Base-by-base conservation (phyloP, 2,329 filamentous ascomycete genomes). In the Neophaeococcomyces aloes region DNA sequence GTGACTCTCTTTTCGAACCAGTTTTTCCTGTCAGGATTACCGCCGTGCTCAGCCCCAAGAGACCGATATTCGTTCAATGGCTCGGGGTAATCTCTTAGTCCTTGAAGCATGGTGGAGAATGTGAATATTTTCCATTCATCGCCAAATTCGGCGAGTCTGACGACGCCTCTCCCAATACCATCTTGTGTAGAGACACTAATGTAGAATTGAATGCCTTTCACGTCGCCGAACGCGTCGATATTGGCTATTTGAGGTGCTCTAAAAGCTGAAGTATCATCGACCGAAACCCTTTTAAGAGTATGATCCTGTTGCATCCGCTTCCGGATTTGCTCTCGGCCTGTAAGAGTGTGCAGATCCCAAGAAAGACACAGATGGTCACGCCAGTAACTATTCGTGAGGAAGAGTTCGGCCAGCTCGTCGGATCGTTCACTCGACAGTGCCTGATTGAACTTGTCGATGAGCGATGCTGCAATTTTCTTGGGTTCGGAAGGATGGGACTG, bases 71-170 rank as follows among this genome's bases (percentile, higher is more conserved):
- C 54, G 1, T 68, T 65, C 1, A 67, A 56, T 0, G 52, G 49
- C 56, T 83, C 76, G 46, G 78, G 71, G 39, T 70, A 61, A 0
- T 70, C 74, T 3, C 65, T 71, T 4, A 85, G 50, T 29, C 73
- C 69, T 1, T 67, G 56, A 4, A 85, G 61, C 0, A 68, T 65
- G 0, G 80, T 83, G 54, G 76, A 83, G 0, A 84, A 53, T 1
- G 76, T 79, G 49, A 75, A 81, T 0, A 76, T 71, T 56, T 77
- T 79, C 78, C 78, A 83, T 4, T 61, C 45, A 2, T 58, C 60
- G 0, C 59, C 61, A 31, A 57, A 51, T 29, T 67, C 58, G 0
- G 69, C 64, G 0, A 83, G 57, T 3, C 76, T 65, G 0, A 74
- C 65, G 1, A 83, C 51, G 1, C 80, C 81, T 1, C 67, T 60